phyloP scores from a whole-genome alignment of 2,329 filamentous ascomycete genomes.

The Venturia carpophila region DNA sequence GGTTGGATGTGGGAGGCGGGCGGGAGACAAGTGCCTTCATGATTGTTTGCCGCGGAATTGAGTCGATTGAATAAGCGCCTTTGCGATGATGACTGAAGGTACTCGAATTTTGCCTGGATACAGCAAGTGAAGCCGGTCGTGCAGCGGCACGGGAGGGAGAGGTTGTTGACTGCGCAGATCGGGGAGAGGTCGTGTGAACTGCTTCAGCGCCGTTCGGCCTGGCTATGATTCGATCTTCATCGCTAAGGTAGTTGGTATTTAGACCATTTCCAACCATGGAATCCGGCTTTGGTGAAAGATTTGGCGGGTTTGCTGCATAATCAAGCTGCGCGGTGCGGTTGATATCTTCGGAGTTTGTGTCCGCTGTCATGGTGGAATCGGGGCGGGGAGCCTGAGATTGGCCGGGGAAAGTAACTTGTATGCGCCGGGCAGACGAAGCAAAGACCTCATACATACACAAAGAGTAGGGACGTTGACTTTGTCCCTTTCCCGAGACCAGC shows the following conservation, averaged over 20 bases:
- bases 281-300: neutral
- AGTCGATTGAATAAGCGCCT: constrained; percentile 50
- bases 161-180: neutral
- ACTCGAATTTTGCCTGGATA: neutral
- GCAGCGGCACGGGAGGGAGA: neutral
- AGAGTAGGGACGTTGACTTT: neutral
- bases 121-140: constrained; percentile 1
- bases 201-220: neutral
- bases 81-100: constrained; percentile 14
- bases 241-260: neutral
- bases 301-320: neutral
- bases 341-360: neutral
- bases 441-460: neutral
- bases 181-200: neutral
- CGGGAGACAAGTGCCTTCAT: constrained; percentile 71
- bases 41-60: constrained; percentile 69
- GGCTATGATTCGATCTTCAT: neutral
- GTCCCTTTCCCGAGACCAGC: neutral
- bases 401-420: neutral
- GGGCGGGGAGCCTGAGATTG: constrained; percentile 1
- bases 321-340: neutral
- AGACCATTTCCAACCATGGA: neutral
- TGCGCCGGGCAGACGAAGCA: neutral
- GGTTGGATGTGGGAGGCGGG: constrained; percentile 45
- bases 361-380: neutral